Evolutionary conservation across 768 basidiomycete genomes (phyloP).

Genomic region (Hygrocybe coccinea): DNA sequence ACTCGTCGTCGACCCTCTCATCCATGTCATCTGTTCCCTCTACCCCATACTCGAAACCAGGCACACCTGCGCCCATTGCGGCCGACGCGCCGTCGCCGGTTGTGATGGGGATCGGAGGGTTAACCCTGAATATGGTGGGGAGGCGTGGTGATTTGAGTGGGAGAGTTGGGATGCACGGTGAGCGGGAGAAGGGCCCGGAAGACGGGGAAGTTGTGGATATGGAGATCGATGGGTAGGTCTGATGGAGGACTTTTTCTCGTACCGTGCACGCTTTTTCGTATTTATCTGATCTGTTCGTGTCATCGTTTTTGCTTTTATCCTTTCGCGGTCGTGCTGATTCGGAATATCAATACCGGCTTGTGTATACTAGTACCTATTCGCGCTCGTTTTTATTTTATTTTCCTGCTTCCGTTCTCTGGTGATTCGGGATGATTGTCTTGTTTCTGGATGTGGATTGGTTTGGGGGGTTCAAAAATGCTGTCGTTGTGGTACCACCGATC

Average conservation of each 20-base stretch:
- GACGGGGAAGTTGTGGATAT: conserved; percentile 13
- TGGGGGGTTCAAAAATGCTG: too few relatives aligned
- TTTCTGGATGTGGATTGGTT: too few relatives aligned
- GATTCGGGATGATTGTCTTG: too few relatives aligned
- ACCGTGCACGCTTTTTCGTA: neutral
- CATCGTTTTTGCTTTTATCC: neutral
- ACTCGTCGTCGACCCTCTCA: neutral
- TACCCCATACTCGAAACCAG: conserved; percentile 22
- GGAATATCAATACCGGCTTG: too few relatives aligned
- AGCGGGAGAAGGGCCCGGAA: conserved; percentile 7
- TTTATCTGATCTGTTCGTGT: neutral
- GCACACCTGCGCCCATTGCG: conserved; percentile 19
- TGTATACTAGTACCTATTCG: too few relatives aligned
- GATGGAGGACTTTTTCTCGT: neutral
- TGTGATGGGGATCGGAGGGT: neutral
- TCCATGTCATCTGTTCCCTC: conserved; percentile 22
- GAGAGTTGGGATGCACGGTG: conserved; percentile 19
- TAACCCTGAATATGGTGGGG: neutral
- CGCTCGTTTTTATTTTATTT: too few relatives aligned
- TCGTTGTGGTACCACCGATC: too few relatives aligned
- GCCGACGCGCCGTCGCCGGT: neutral
- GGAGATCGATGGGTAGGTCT: conserved; percentile 1
- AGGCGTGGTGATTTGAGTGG: neutral
- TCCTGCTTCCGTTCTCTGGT: too few relatives aligned
- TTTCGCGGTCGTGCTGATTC: too few relatives aligned